Evolutionary conservation across 345 rosid genomes (phyloP).

Genomic region (Abelmoschus esculentus): DNA sequence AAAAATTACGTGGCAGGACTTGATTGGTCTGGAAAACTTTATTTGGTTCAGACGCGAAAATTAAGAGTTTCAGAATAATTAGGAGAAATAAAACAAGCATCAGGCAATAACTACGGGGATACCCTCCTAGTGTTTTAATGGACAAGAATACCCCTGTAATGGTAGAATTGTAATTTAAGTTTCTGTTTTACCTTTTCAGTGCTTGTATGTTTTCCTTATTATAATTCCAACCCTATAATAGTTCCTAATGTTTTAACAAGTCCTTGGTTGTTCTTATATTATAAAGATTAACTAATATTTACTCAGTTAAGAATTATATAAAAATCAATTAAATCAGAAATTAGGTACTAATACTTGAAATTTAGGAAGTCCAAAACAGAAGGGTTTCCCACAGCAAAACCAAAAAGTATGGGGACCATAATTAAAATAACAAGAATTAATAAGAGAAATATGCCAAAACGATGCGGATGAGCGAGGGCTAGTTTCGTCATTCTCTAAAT

Average conservation of each 20-base stretch:
- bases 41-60: slow-evolving; percentile 25
- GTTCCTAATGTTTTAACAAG: neutral
- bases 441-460: neutral
- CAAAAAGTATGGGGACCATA: neutral
- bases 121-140: neutral
- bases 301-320: neutral
- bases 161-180: neutral
- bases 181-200: neutral
- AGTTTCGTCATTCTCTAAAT: slow-evolving; percentile 4
- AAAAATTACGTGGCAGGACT: neutral
- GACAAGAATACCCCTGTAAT: slow-evolving; percentile 15
- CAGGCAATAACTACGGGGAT: neutral
- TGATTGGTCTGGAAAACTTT: neutral
- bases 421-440: neutral
- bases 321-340: neutral
- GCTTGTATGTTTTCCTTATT: neutral
- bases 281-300: neutral
- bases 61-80: slow-evolving; percentile 17
- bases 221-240: neutral
- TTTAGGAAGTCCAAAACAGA: neutral
- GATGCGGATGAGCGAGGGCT: neutral
- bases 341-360: neutral
- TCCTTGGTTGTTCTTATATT: neutral
- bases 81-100: no score
- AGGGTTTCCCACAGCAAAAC: neutral